phyloP scores from a whole-genome alignment of 2,329 filamentous ascomycete species.

The Parastagonospora nodorum region DNA sequence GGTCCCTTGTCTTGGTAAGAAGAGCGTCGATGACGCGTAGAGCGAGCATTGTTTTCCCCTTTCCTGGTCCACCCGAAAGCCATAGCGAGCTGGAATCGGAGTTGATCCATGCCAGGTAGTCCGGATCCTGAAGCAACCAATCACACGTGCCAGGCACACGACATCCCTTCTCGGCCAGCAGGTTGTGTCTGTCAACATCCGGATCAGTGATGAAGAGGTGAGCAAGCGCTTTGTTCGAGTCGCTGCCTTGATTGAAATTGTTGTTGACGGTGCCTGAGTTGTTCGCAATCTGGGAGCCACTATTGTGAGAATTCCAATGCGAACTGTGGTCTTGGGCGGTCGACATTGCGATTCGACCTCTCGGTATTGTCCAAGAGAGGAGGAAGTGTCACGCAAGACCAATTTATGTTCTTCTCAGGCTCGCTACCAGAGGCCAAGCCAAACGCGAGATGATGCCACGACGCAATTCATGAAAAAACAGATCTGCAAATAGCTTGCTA shows the following conservation, averaged over 20 bases:
- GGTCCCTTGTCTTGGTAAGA: neutral
- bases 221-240: neutral
- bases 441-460: too few relatives aligned
- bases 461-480: too few relatives aligned
- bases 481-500: too few relatives aligned
- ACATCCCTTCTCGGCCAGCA: neutral
- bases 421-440: too few relatives aligned
- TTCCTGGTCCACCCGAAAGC: slow-evolving; percentile 29
- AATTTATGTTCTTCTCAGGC: too few relatives aligned
- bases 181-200: slow-evolving; percentile 5
- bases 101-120: slow-evolving; percentile 12
- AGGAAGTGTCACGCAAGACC: too few relatives aligned
- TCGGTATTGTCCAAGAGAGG: too few relatives aligned
- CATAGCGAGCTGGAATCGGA: slow-evolving; percentile 13
- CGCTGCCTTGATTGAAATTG: neutral
- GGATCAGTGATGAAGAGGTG: slow-evolving; percentile 14
- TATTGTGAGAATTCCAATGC: too few relatives aligned
- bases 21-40: slow-evolving; percentile 16
- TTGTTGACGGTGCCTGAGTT: neutral
- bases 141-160: slow-evolving; percentile 25
- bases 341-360: too few relatives aligned
- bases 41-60: slow-evolving; percentile 40
- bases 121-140: slow-evolving; percentile 27
- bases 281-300: too few relatives aligned
- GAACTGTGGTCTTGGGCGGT: too few relatives aligned